A percentile compares a stretch with the other conserved stretches of the same genome.
These are phyloP conservation scores for Pythium biforme DNA, from an alignment of 352 stramenopile genomes.

Conservation along the genomic window DNA sequence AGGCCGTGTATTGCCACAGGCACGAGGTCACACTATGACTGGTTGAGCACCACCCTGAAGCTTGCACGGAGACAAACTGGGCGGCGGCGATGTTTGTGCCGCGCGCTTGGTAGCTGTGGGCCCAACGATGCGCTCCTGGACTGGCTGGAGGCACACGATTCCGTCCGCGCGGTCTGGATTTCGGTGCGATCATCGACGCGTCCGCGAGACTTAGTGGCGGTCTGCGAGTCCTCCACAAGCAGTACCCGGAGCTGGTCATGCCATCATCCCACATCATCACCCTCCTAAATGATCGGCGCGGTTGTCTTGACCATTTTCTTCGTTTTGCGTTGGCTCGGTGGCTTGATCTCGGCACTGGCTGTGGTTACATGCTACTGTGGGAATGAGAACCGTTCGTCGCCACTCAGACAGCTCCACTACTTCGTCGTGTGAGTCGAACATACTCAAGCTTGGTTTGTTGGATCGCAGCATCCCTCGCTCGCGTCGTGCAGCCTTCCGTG, in stretches of 20 bases:
- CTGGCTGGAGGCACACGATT: background rate
- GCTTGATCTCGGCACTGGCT: too few species aligned
- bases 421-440: too few species aligned
- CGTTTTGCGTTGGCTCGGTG: too few species aligned
- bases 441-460: background rate
- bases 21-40: conserved; percentile 9
- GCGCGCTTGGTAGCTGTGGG: background rate
- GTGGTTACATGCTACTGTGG: too few species aligned
- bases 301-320: too few species aligned
- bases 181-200: background rate
- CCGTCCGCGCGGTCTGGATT: background rate
- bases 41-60: background rate
- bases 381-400: too few species aligned
- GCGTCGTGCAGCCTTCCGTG: background rate
- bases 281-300: too few species aligned
- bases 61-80: background rate
- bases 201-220: background rate
- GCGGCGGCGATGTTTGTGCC: background rate
- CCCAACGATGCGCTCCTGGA: background rate
- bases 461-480: background rate
- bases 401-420: too few species aligned
- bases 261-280: too few species aligned
- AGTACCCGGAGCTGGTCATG: background rate
- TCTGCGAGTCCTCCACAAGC: background rate
- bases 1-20: conserved; percentile 7